A percentile compares a stretch with the other conserved stretches of the same genome.
phyloP scores from a whole-genome alignment of 352 stramenopile genomes.

The Globisporangium lucens region DNA sequence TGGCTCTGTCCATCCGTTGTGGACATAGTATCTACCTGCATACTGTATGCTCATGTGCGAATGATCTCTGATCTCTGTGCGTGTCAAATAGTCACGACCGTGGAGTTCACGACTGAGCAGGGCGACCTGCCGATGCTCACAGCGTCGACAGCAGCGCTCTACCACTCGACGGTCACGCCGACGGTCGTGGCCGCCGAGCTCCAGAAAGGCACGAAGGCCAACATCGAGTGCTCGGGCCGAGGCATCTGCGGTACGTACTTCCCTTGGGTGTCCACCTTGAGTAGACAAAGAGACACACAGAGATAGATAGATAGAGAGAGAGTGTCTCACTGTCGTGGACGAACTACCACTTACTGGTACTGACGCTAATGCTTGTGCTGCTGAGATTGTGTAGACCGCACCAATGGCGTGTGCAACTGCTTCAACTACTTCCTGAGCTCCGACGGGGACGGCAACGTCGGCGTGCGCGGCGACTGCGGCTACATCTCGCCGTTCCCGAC shows the following conservation, averaged over 20 bases:
- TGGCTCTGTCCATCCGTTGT: not conserved
- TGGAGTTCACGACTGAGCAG: conserved; percentile 72
- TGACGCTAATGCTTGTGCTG: not conserved
- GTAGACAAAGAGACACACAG: not conserved
- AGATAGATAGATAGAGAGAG: not conserved
- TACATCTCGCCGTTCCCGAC: conserved; percentile 73
- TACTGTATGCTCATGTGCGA: not conserved
- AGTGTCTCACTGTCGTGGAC: not conserved
- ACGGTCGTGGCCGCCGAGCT: conserved; percentile 31
- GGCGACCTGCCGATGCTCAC: conserved; percentile 53
- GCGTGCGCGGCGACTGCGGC: conserved; percentile 89
- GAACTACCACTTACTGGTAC: not conserved
- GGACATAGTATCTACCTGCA: not conserved
- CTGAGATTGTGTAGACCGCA: conserved; percentile 38
- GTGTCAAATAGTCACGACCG: conserved; percentile 32
- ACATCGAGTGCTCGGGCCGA: conserved; percentile 67
- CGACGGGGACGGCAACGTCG: conserved; percentile 66
- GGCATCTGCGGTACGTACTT: conserved; percentile 61
- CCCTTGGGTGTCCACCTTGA: not conserved
- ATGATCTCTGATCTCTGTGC: not conserved
- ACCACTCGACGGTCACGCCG: conserved; percentile 25
- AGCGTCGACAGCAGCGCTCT: conserved; percentile 34
- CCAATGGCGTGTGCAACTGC: conserved; percentile 61
- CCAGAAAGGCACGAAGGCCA: conserved; percentile 70
- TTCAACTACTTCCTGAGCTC: conserved; percentile 76